Evolutionary conservation across 345 rosid species (phyloP).

Genomic region (Populus tremula): DNA sequence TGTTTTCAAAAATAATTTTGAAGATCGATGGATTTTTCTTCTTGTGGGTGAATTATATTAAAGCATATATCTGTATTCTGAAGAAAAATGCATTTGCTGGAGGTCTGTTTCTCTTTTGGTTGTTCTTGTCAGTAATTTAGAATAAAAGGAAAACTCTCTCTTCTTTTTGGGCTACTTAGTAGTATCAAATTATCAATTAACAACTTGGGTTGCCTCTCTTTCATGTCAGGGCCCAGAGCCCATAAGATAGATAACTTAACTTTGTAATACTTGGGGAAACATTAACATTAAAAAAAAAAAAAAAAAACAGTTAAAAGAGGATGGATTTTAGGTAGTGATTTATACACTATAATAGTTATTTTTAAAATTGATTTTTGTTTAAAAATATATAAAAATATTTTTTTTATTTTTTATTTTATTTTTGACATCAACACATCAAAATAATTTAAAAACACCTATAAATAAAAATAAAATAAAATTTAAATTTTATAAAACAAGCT

Average conservation of each 20-base stretch:
- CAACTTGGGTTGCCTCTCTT: not conserved
- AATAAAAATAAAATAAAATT: no score
- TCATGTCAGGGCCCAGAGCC: not conserved
- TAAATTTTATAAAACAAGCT: no score
- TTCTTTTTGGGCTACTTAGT: not conserved
- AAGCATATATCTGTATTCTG: not conserved
- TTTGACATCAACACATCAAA: no score
- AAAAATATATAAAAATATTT: no score
- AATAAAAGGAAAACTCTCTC: no score
- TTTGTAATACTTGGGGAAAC: not conserved
- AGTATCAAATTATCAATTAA: not conserved
- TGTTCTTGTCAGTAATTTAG: not conserved
- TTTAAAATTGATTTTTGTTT: no score
- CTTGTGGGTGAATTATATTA: not conserved
- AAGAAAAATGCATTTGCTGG: not conserved
- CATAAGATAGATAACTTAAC: not conserved
- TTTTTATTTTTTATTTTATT: no score
- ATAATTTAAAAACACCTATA: no score
- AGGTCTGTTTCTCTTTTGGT: not conserved
- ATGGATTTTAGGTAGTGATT: no score
- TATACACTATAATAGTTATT: no score
- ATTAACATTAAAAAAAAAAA: no score
- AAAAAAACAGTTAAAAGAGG: no score
- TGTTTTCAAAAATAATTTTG: not conserved
- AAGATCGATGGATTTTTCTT: not conserved